Evolutionary conservation across 768 basidiomycete genomes (phyloP).

Genomic region (Pluteus cervinus): DNA sequence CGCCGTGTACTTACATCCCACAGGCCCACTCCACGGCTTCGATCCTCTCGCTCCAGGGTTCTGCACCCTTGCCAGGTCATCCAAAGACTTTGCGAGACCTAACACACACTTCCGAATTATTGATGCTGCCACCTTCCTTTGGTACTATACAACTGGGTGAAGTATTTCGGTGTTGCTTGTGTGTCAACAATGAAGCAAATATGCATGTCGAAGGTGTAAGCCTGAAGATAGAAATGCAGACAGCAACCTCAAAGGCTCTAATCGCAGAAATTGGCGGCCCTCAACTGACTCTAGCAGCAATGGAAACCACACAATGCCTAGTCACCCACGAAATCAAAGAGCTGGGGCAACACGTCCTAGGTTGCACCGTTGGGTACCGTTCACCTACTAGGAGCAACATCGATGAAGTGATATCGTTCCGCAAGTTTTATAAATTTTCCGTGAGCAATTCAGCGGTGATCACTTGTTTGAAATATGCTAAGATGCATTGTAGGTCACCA

Average conservation of each 20-base stretch:
- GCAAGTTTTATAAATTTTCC: conserved; percentile 89
- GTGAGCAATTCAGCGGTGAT: conserved; percentile 37
- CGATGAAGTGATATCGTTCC: conserved; percentile 74
- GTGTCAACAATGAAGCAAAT: conserved; percentile 74
- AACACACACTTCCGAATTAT: conserved; percentile 69
- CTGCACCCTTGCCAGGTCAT: conserved; percentile 60
- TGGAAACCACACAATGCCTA: conserved; percentile 59
- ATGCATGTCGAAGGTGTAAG: conserved; percentile 56
- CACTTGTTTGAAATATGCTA: background rate
- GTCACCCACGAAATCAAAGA: conserved; percentile 92
- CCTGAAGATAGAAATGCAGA: conserved; percentile 83
- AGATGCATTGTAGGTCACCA: conserved; percentile 60
- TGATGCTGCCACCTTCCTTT: conserved; percentile 78
- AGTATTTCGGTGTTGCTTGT: conserved; percentile 78
- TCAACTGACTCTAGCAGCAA: conserved; percentile 39
- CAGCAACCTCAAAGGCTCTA: conserved; percentile 56
- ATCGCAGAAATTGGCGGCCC: conserved; percentile 60
- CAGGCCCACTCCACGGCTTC: conserved; percentile 71
- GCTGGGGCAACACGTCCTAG: conserved; percentile 84
- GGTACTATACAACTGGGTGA: conserved; percentile 87
- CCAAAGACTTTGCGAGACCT: conserved; percentile 84
- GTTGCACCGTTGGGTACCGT: conserved; percentile 80
- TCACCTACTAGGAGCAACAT: conserved; percentile 51
- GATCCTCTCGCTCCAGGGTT: conserved; percentile 71
- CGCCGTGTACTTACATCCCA: conserved; percentile 5